phyloP scores from a whole-genome alignment of 805 yeast species.

The Ogataea neopini region DNA sequence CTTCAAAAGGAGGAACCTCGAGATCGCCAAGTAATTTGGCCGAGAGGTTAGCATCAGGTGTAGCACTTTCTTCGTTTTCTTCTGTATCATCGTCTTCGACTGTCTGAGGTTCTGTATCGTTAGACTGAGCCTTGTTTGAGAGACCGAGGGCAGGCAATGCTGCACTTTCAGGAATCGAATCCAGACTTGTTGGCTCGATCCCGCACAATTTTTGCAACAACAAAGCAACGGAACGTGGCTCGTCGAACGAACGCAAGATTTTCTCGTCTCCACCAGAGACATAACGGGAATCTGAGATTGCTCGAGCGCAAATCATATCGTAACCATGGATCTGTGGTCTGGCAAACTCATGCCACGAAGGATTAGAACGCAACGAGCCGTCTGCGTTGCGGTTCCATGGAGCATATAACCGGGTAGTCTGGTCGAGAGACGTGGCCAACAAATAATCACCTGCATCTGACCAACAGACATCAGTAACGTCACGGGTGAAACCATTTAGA shows the following conservation, averaged over 20 bases:
- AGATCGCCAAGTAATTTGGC: slow-evolving; percentile 50
- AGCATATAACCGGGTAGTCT: slow-evolving; percentile 84
- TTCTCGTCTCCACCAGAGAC: slow-evolving; percentile 97
- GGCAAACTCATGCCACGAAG: slow-evolving; percentile 86
- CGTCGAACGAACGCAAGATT: slow-evolving; percentile 82
- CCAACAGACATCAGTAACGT: slow-evolving; percentile 82
- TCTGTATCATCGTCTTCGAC: slow-evolving; percentile 42
- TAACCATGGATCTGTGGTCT: slow-evolving; percentile 98
- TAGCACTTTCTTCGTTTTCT: slow-evolving; percentile 40
- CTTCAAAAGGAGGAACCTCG: slow-evolving; percentile 77
- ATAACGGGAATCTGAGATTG: slow-evolving; percentile 60
- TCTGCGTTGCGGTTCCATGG: slow-evolving; percentile 47
- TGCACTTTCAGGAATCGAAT: slow-evolving; percentile 75
- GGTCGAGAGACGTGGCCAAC: slow-evolving; percentile 82
- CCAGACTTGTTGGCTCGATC: slow-evolving; percentile 28
- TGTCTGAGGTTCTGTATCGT: slow-evolving; percentile 42
- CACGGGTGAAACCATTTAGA: slow-evolving; percentile 73
- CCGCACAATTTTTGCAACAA: slow-evolving; percentile 58
- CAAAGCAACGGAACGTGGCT: slow-evolving; percentile 75
- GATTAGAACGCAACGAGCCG: slow-evolving; percentile 33
- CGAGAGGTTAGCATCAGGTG: slow-evolving; percentile 35
- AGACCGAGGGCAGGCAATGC: slow-evolving; percentile 90
- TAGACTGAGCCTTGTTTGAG: slow-evolving; percentile 81
- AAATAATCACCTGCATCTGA: slow-evolving; percentile 63
- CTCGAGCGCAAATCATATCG: slow-evolving; percentile 82